A percentile compares a stretch with the other conserved stretches of the same genome.
These are phyloP conservation scores for Conticribra weissflogii DNA, from an alignment of 108 stramenopile genomes.

Conservation along the genomic window DNA sequence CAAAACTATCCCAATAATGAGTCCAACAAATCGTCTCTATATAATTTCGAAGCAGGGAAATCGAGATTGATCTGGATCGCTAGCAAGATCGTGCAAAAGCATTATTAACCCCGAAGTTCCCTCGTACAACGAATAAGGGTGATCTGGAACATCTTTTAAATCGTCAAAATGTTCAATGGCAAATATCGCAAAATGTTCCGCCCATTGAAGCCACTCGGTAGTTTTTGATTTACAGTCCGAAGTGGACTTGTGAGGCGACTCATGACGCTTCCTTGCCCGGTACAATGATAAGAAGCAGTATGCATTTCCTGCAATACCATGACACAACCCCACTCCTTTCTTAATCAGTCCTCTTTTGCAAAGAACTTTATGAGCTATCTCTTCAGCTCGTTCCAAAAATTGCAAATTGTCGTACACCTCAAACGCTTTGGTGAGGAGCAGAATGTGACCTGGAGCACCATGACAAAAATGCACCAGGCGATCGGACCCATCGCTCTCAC, in stretches of 20 bases:
- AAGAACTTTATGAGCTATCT: conserved; percentile 54
- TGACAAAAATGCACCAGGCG: conserved; percentile 80
- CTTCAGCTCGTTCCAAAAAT: conserved; percentile 54
- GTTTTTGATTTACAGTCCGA: no score
- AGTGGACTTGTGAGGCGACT: no score
- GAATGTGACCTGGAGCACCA: conserved; percentile 67
- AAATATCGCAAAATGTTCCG: conserved; percentile 34
- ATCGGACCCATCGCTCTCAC: conserved; percentile 23
- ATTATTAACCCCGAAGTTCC: conserved; percentile 53
- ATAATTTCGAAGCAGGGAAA: conserved; percentile 32
- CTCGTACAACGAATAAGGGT: conserved; percentile 57
- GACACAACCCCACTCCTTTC: conserved; percentile 77
- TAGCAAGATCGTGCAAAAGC: conserved; percentile 18
- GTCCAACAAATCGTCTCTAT: neutral
- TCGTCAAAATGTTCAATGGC: conserved; percentile 38
- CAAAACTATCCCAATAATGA: neutral
- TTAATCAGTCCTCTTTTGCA: conserved; percentile 59
- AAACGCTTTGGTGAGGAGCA: conserved; percentile 56
- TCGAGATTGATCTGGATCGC: conserved; percentile 16
- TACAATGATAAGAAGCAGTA: conserved; percentile 63
- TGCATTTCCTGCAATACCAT: conserved; percentile 77
- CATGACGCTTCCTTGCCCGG: conserved; percentile 10
- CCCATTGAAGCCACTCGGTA: conserved; percentile 38
- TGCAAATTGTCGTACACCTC: conserved; percentile 54
- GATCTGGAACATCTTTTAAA: conserved; percentile 44